phyloP scores from a whole-genome alignment of 2,329 filamentous ascomycete species.

The Curvularia hawaiiensis region DNA sequence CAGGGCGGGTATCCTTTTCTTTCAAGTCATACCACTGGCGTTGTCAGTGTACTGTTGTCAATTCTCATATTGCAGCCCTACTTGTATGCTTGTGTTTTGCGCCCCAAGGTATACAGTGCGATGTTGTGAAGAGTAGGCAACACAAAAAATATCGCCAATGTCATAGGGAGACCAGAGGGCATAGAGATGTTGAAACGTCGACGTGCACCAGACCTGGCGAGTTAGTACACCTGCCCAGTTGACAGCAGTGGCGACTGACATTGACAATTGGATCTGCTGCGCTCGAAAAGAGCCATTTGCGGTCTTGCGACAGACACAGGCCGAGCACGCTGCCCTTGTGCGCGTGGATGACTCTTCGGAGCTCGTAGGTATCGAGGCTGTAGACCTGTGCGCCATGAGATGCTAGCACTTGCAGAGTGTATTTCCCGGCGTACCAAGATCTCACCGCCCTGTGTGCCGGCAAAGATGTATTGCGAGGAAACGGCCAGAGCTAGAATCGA shows the following conservation, averaged over 20 bases:
- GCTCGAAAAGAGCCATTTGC: conserved; percentile 82
- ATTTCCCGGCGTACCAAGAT: conserved; percentile 66
- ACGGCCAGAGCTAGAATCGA: conserved; percentile 84
- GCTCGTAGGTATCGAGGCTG: conserved; percentile 86
- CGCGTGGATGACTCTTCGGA: conserved; percentile 77
- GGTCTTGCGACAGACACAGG: conserved; percentile 77
- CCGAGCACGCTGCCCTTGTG: conserved; percentile 91
- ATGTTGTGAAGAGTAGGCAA: conserved; percentile 81
- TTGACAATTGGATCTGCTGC: conserved; percentile 94
- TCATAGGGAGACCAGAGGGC: conserved; percentile 94
- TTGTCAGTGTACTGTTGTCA: conserved; percentile 12
- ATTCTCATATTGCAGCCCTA: conserved; percentile 29
- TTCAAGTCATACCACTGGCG: conserved; percentile 78
- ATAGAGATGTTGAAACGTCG: conserved; percentile 75
- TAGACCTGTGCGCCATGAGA: conserved; percentile 62
- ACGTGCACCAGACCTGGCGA: conserved; percentile 75
- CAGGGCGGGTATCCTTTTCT: conserved; percentile 64
- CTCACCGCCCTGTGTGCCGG: conserved; percentile 91
- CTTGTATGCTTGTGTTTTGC: conserved; percentile 83
- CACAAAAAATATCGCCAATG: conserved; percentile 92
- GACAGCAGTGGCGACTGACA: conserved; percentile 48
- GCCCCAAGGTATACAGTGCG: conserved; percentile 89
- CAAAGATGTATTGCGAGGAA: conserved; percentile 81
- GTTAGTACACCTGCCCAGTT: conserved; percentile 14
- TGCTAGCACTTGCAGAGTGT: background rate